Base-by-base conservation (phyloP, 352 stramenopile species). In the Aphanomyces euteiches region DNA sequence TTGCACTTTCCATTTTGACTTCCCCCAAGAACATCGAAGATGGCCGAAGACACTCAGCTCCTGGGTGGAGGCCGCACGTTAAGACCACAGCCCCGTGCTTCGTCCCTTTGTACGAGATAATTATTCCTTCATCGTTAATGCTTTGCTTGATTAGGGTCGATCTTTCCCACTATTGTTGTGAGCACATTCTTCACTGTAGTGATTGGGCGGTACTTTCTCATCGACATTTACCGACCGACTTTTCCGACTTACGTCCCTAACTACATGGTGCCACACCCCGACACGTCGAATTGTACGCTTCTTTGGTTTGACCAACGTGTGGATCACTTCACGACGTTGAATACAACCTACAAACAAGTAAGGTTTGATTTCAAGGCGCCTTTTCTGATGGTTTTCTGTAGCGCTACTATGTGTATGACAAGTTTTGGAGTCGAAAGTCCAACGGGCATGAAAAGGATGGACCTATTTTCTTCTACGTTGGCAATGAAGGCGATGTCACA, bases 401-500 rank as follows among this genome's bases (percentile, higher is more conserved):
- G 74, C 85, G 93, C 48, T 97, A 96, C 72, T 82, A 96, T 54
- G 72, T 97, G n/a, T 96, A 96, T 73, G 79, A 91, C 41, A 75
- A 95, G 73, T 90, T 87, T 73, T 96, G 83, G 85, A 59, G 38
- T 36, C 60, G 56, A n/a, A 47, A 45, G 37, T 36, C 56, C 17
- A 41, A 89, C 83, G 56, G 83, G 79, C 28, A 43, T 19, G 54
- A 39, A 8, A 21, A 58, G 19, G 56, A 68, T 28, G 56, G 56
- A 13, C 84, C 89, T 0, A 85, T 97, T 19, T 95, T 98, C 48
- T 97, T 98, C 76, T 98, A 98, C 77, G 94, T 82, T 12, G 96
- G 96, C 36, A 99, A 99, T 73, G 96, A 99, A 80, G 94, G 88
- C 37, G 90, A 97, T 66, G 87, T 99, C 41, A 95, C 92, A 50